Conservation (phyloP, 176 grass and related monocot species). For the Triticum monococcum region DNA sequence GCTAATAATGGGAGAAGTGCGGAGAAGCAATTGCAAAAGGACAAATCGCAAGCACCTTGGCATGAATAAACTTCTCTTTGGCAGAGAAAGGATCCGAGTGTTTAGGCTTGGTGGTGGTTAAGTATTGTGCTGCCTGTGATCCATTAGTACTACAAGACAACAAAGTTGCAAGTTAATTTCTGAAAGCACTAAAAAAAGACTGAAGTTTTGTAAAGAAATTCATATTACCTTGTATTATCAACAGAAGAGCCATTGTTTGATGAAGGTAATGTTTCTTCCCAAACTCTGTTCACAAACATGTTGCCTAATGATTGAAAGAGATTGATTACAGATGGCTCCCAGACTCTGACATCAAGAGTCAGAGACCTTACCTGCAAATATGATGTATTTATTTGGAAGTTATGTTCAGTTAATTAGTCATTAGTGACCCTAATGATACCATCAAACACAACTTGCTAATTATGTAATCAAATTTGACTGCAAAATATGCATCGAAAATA, state of each 20-base stretch:
- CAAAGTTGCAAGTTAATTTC: slow-evolving; percentile 23
- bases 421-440: not conserved
- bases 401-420: not conserved
- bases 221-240: slow-evolving; percentile 55
- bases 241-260: slow-evolving; percentile 49
- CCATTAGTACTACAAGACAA: slow-evolving; percentile 55
- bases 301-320: slow-evolving; percentile 95
- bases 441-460: slow-evolving; percentile 7
- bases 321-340: slow-evolving; percentile 95
- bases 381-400: slow-evolving; percentile 15
- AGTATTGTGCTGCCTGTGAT: slow-evolving; percentile 40
- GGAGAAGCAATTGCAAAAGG: slow-evolving; percentile 32
- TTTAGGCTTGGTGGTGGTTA: slow-evolving; percentile 68
- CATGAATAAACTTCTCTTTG: slow-evolving; percentile 97
- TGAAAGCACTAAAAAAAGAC: slow-evolving; percentile 11
- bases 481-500: slow-evolving; percentile 2
- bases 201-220: not conserved
- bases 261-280: slow-evolving; percentile 80
- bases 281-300: slow-evolving; percentile 82
- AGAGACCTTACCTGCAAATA: slow-evolving; percentile 87
- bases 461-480: slow-evolving; percentile 2
- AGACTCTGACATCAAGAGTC: slow-evolving; percentile 96
- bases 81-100: slow-evolving; percentile 74
- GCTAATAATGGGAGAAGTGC: slow-evolving; percentile 1
- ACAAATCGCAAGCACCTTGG: slow-evolving; percentile 58